phyloP scores from a whole-genome alignment of 805 yeast genomes.

The Teunomyces funiuensis region DNA sequence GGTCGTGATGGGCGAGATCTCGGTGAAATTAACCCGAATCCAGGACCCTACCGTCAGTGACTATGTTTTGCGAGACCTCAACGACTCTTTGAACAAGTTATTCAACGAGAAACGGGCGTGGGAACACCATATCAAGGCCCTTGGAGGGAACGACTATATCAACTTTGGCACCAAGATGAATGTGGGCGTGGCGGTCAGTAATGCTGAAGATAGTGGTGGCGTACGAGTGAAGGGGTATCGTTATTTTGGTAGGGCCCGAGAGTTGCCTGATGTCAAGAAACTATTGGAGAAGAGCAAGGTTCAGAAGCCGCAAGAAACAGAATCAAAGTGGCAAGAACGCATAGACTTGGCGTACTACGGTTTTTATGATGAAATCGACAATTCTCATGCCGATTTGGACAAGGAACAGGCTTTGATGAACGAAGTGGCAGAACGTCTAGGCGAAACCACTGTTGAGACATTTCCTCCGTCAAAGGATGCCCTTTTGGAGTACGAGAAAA shows the following conservation, averaged over 20 bases:
- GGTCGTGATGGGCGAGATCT: slow-evolving; percentile 62
- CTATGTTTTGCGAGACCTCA: slow-evolving; percentile 64
- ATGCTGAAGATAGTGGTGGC: slow-evolving; percentile 22
- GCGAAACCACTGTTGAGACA: neutral
- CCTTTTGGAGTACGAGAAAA: slow-evolving; percentile 29
- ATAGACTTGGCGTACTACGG: slow-evolving; percentile 46
- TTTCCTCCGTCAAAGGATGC: slow-evolving; percentile 15
- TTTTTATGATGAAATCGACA: slow-evolving; percentile 26
- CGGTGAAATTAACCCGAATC: slow-evolving; percentile 56
- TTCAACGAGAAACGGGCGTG: slow-evolving; percentile 69
- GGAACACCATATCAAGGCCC: slow-evolving; percentile 68
- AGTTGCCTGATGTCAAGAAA: slow-evolving; percentile 64
- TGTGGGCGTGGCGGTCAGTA: slow-evolving; percentile 15
- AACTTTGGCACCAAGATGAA: slow-evolving; percentile 24
- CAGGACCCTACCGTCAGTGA: slow-evolving; percentile 61
- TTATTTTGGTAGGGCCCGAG: slow-evolving; percentile 83
- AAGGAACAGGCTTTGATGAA: slow-evolving; percentile 10
- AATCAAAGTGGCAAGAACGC: slow-evolving; percentile 7
- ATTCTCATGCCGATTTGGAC: neutral
- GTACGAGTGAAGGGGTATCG: slow-evolving; percentile 51
- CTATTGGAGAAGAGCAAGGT: slow-evolving; percentile 19
- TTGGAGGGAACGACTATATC: slow-evolving; percentile 75
- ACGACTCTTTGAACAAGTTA: slow-evolving; percentile 69
- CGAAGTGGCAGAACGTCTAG: slow-evolving; percentile 13
- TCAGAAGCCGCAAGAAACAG: slow-evolving; percentile 21